Evolutionary conservation across 176 grass and related monocot species (phyloP), one percentile per base, ranked within the genome.

Genomic region (Ampelocalamus luodianensis): DNA sequence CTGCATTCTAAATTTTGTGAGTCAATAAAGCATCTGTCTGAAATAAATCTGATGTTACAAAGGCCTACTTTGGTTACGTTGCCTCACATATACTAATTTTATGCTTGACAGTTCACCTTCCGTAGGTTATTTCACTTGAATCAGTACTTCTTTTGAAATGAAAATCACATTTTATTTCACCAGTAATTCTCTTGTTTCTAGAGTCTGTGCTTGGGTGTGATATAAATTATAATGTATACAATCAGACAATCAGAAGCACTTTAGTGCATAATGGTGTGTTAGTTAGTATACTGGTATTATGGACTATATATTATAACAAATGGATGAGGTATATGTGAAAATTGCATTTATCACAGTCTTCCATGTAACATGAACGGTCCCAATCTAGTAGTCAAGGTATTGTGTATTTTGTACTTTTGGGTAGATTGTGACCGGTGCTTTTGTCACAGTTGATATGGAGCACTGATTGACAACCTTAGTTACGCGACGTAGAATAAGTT

Each of bases 121-220:
- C 14, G 61, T 83, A 61, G 5, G 54, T 72, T 82, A 82, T 61
- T 72, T 72, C 16, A 15, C 68, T 82, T 48, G 45, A 48, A 48
- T 13, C 45, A 3, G 45, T 48, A 13, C 45, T 48, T 48, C 45
- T 48, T 48, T 48, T 48, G 11, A 48, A 48, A 48, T 48, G 45
- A 13, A 48, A 48, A 48, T 10, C 45, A 14, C 45, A 48, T 48
- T 48, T 58, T 72, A 37, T 69, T 77, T 69, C 59, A 65, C 27
- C 26, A 50, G 5, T 14, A 51, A 4, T 48, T 74, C n/a, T 7
- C 6, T 37, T 50, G 17, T 83, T 5, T 6, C 38, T 37, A 24
- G 51, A 17, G 45, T 51, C 66, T 50, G 17, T 51, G 18, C 11
- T 53, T 80, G 45, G 20, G 18, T 65, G 11, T 0, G 2, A 54